phyloP scores from a whole-genome alignment of 2,329 filamentous ascomycete genomes.

The Hymenoscyphus fraxineus region DNA sequence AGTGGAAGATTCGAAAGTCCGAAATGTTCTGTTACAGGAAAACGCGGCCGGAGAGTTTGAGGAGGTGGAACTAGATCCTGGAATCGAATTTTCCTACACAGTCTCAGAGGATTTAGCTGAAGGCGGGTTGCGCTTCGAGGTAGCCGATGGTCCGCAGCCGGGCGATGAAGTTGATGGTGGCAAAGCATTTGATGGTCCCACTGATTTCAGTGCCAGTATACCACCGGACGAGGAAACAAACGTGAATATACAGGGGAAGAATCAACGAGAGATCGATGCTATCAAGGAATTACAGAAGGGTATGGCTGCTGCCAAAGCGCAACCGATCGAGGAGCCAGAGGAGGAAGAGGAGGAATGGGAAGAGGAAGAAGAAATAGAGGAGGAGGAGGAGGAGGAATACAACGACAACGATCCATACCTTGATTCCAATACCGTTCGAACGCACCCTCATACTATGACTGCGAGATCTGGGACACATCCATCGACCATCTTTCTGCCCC shows the following conservation, averaged over 20 bases:
- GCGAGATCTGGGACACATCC: constrained; percentile 74
- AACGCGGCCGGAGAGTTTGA: constrained; percentile 56
- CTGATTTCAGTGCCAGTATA: background rate
- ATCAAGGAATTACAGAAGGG: constrained; percentile 33
- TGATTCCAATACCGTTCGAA: constrained; percentile 45
- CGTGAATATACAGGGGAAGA: constrained; percentile 27
- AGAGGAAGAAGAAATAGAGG: background rate
- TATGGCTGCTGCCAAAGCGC: constrained; percentile 30
- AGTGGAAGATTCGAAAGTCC: constrained; percentile 45
- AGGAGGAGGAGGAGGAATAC: background rate
- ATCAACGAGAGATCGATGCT: constrained; percentile 33
- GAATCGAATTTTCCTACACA: constrained; percentile 27
- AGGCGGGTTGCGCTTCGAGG: constrained; percentile 26
- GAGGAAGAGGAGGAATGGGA: background rate
- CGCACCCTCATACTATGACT: constrained; percentile 69
- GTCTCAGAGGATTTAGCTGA: constrained; percentile 30
- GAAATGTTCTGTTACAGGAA: constrained; percentile 50
- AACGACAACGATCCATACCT: constrained; percentile 17
- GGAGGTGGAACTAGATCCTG: constrained; percentile 48
- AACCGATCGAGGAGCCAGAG: constrained; percentile 25
- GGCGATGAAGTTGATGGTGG: background rate
- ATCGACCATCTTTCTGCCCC: constrained; percentile 71
- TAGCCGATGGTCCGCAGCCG: background rate
- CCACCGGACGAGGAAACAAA: constrained; percentile 14
- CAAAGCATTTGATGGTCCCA: background rate